Evolutionary conservation across 2,329 filamentous ascomycete species (phyloP), one percentile per base, ranked within the genome.

Genomic region (Cylindrodendrum hubeiense): DNA sequence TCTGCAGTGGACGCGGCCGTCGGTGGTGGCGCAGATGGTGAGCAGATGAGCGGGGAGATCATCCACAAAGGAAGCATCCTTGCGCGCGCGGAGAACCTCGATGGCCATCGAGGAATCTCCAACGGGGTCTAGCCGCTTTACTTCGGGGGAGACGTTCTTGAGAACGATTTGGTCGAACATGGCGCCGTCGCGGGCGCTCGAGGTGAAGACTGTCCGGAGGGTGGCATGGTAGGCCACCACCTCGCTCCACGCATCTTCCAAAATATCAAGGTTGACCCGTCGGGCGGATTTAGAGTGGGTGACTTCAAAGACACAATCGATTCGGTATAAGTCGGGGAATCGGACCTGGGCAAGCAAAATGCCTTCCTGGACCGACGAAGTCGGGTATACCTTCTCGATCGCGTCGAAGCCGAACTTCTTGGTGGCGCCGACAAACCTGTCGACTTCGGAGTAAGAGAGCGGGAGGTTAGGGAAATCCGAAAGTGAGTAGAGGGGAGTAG

Each of bases 331-430:
- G 21, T 55, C 44, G 44, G 51, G 46, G 43, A 47, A 60, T 37
- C 39, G 56, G 56, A 60, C 56, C 47, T 60, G 56, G 37, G 56
- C 56, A 19, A 60, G 47, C 56, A 60, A 43, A 34, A 60, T 60
- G 26, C 56, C 56, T 39, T 60, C 56, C 50, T 60, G 56, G 21
- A 60, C 56, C 10, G 56, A 60, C 21, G 56, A 60, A 1, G 56
- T 52, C 5, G 56, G 56, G 47, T 60, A 60, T 10, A 46, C 34
- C 5, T 43, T 52, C 21, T 60, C 56, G 21, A 60, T 60, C 9
- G 56, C 47, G n/a, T 60, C 56, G 17, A 60, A 52, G 8, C 47
- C 26, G 12, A 60, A 46, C 37, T 34, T 60, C 8, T 43, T 26
- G 15, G 56, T 44, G 13, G 30, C 34, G n/a, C 43, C 44, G 37